Percentiles rank a stretch among this genome's conserved stretches.
Evolutionary conservation across 148 eudicot species (phyloP).

Genomic region (Rhododendron ferrugineum): DNA sequence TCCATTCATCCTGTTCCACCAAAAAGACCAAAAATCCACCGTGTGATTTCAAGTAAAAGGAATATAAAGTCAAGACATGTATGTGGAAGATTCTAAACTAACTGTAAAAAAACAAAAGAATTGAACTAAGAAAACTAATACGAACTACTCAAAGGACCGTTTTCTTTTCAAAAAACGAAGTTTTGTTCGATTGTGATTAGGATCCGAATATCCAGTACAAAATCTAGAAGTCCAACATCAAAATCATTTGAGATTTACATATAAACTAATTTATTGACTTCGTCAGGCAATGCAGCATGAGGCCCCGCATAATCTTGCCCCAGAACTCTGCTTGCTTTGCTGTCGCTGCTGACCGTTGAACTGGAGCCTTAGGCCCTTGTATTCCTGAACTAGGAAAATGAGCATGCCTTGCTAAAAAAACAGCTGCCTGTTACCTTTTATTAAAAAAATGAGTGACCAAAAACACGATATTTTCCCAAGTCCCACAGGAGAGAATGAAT

Average conservation of each 20-base stretch:
- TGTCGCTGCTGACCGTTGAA: not conserved
- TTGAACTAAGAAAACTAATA: not conserved
- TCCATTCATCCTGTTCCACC: slow-evolving; percentile 92
- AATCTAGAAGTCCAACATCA: not conserved
- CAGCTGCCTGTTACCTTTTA: not conserved
- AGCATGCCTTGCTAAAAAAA: not conserved
- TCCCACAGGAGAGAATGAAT: not conserved
- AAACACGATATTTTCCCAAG: not conserved
- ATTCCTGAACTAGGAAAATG: not conserved
- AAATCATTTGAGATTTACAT: not conserved
- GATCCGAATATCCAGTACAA: not conserved
- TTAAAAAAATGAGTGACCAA: not conserved
- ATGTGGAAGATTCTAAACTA: not conserved
- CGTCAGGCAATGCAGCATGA: not conserved
- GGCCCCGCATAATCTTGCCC: not conserved
- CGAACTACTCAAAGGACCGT: not conserved
- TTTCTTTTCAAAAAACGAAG: not conserved
- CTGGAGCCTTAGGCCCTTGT: not conserved
- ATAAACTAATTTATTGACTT: not conserved
- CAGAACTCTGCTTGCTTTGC: not conserved
- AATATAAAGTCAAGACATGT: not conserved
- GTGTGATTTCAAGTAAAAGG: not conserved
- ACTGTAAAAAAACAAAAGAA: not conserved
- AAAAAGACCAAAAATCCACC: not conserved
- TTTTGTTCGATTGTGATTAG: not conserved